phyloP scores from a whole-genome alignment of 2,329 filamentous ascomycete species.

The Calonectria naviculata region DNA sequence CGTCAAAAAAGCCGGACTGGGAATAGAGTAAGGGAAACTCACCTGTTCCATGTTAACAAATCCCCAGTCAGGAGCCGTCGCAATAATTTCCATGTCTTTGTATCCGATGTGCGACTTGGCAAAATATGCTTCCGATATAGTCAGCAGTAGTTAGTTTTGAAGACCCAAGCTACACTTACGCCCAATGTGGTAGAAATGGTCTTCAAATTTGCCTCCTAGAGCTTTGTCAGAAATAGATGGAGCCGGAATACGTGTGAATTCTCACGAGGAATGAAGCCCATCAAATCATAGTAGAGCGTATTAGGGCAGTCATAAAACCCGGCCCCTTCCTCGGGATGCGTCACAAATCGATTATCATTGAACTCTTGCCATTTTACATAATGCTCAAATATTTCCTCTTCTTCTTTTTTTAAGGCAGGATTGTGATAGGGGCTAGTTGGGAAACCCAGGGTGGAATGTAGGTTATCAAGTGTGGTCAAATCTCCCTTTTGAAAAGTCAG shows the following conservation, averaged over 20 bases:
- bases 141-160: not conserved
- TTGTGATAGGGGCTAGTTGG: not conserved
- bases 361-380: slow-evolving; percentile 9
- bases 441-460: not conserved
- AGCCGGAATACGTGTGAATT: not conserved
- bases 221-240: too few relatives aligned
- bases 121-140: not conserved
- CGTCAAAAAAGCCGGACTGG: not conserved
- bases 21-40: not conserved
- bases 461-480: slow-evolving; percentile 4
- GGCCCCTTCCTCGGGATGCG: not conserved
- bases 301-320: not conserved
- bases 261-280: slow-evolving; percentile 11
- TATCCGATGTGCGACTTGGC: slow-evolving; percentile 3
- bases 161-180: not conserved
- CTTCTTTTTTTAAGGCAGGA: not conserved
- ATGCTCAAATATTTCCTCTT: slow-evolving; percentile 10
- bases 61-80: not conserved
- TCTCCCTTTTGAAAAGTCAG: not conserved
- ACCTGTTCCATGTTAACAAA: slow-evolving; percentile 10
- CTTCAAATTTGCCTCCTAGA: slow-evolving; percentile 1
- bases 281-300: slow-evolving; percentile 4
- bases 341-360: slow-evolving; percentile 2
- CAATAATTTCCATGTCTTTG: slow-evolving; percentile 14
- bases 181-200: slow-evolving; percentile 6